Conservation (phyloP, 306 rosid species). For the Luffa aegyptiaca region DNA sequence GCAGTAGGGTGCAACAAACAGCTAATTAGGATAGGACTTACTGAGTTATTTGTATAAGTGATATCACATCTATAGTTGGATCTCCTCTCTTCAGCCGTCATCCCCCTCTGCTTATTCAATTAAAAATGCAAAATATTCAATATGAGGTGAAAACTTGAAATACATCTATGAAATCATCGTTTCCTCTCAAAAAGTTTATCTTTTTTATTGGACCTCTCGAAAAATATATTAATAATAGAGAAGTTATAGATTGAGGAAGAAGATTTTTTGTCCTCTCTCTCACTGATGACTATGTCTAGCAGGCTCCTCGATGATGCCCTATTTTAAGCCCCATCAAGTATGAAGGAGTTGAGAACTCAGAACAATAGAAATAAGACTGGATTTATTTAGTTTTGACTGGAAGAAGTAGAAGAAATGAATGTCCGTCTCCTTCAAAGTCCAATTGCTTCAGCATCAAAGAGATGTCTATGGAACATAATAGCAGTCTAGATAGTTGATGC, state of each 20-base stretch:
- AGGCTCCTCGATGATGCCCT: not conserved
- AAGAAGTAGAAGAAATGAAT: not conserved
- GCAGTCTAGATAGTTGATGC: not conserved
- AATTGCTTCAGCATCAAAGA: not conserved
- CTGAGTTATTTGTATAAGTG: constrained; percentile 91
- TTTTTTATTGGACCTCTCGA: too few relatives aligned
- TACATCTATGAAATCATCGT: not conserved
- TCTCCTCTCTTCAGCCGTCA: constrained; percentile 59
- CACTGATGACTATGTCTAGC: not conserved
- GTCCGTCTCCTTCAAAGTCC: not conserved
- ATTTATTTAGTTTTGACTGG: not conserved
- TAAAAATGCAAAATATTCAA: constrained; percentile 9
- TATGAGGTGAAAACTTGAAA: not conserved
- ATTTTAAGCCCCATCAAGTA: not conserved
- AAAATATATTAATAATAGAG: not conserved
- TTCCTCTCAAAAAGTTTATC: not conserved
- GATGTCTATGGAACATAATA: not conserved
- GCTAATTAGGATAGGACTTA: constrained; percentile 27
- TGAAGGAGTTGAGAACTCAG: not conserved
- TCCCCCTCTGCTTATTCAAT: constrained; percentile 56
- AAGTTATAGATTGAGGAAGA: not conserved
- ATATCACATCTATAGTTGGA: constrained; percentile 76
- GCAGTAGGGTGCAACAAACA: not conserved
- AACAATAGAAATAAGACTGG: not conserved
- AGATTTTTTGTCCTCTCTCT: not conserved